Base-by-base conservation (phyloP, 2,329 filamentous ascomycete genomes). In the Calonectria hongkongensis region DNA sequence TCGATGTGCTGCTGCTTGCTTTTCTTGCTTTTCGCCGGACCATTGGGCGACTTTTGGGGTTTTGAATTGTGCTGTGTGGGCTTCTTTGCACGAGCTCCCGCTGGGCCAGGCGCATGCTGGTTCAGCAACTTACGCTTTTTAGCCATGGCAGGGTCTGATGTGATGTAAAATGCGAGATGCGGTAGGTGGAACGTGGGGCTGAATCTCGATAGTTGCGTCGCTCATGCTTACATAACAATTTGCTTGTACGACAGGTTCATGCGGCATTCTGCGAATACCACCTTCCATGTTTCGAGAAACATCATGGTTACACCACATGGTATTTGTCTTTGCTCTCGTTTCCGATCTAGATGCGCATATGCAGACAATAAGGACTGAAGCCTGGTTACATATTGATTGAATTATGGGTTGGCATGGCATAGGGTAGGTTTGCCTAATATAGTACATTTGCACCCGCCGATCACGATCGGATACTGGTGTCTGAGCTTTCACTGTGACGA, bases 101-200 rank as follows among this genome's bases (percentile, higher is more conserved):
- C 30, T n/a, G 51, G 72, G 13, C 39, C 50, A 60, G 73, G 65
- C 68, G 81, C 71, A 63, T 68, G 67, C 68, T 74, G 77, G 64
- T 74, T 82, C 71, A 76, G 74, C 68, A 86, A 82, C 83, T 88
- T 88, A 75, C 85, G 86, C 79, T 86, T 87, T 74, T 84, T 87
- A 66, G 77, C 82, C 84, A 85, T 86, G 50, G 65, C 51, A 54
- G 30, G 13, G 48, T 66, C 66, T 30, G 28, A 50, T 65, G 43
- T 56, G 51, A 28, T 36, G 64, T 15, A n/a, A 50, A 47, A 60
- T 62, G 25, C n/a, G 33, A 13, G 45, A 65, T n/a, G 33, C 63
- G 45, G 43, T 47, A 68, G 56, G 56, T 27, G 41, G 18, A 43
- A 64, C 63, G 62, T 69, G 66, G 41, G 41, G 41, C 39, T 36